These are phyloP conservation scores for Leccinum fallax DNA, from an alignment of 1,284 basidiomycete genomes.

Conservation along the genomic window DNA sequence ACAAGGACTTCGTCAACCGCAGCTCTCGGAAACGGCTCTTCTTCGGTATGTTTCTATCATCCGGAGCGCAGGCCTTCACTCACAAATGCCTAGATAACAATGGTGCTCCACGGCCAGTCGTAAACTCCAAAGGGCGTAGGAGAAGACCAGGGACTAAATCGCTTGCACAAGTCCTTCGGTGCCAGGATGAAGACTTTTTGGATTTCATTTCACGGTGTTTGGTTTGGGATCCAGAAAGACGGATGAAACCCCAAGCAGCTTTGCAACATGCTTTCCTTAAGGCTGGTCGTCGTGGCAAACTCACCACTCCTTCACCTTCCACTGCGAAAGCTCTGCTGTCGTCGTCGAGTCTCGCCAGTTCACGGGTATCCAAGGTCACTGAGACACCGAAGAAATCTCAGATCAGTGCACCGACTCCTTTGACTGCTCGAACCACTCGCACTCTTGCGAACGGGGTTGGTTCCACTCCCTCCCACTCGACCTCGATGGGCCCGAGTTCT, in stretches of 20 bases:
- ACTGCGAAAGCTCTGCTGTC: slow-evolving; percentile 54
- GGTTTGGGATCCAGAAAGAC: slow-evolving; percentile 96
- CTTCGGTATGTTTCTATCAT: slow-evolving; percentile 70
- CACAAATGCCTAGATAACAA: slow-evolving; percentile 71
- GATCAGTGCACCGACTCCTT: slow-evolving; percentile 81
- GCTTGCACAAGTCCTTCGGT: slow-evolving; percentile 85
- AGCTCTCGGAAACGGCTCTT: slow-evolving; percentile 95
- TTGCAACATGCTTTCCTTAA: slow-evolving; percentile 90
- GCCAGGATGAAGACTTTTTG: slow-evolving; percentile 86
- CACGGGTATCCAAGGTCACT: slow-evolving; percentile 54
- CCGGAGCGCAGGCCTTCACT: neutral
- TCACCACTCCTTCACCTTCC: slow-evolving; percentile 46
- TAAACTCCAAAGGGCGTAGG: slow-evolving; percentile 95
- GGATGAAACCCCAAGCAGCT: slow-evolving; percentile 93
- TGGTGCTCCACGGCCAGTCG: slow-evolving; percentile 88
- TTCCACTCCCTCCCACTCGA: slow-evolving; percentile 57
- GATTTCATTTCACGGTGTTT: slow-evolving; percentile 96
- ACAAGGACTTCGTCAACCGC: slow-evolving; percentile 92
- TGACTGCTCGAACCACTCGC: slow-evolving; percentile 72
- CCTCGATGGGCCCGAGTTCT: slow-evolving; percentile 51
- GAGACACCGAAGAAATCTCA: slow-evolving; percentile 86
- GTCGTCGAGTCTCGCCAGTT: slow-evolving; percentile 50
- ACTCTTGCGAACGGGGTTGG: slow-evolving; percentile 50
- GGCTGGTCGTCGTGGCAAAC: slow-evolving; percentile 59
- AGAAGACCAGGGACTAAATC: slow-evolving; percentile 91